phyloP scores from a whole-genome alignment of 2,329 filamentous ascomycete species.

The Xylaria sp. region DNA sequence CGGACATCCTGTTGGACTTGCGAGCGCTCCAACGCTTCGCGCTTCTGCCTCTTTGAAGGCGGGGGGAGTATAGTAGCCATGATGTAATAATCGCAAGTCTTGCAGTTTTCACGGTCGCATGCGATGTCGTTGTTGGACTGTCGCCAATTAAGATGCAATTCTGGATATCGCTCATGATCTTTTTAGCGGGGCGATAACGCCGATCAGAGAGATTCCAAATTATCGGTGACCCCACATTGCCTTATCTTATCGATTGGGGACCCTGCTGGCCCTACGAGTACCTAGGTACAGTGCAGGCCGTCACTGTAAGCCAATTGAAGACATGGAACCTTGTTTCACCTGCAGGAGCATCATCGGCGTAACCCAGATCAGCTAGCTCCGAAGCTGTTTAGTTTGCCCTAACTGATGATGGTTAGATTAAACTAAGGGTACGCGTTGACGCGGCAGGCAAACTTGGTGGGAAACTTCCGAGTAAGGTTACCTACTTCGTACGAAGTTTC shows the following conservation, averaged over 20 bases:
- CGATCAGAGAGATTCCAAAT: conserved; percentile 7
- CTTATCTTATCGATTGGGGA: conserved; percentile 26
- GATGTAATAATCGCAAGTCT: conserved; percentile 1
- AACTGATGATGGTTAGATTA: too few species aligned
- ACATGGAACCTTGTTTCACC: not conserved
- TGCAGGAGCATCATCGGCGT: too few species aligned
- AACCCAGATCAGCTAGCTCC: too few species aligned
- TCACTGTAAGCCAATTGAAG: not conserved
- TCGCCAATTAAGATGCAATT: not conserved
- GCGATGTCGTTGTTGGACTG: not conserved
- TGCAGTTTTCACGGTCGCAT: not conserved
- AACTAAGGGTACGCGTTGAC: too few species aligned
- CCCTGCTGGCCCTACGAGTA: conserved; percentile 7
- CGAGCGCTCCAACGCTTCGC: conserved; percentile 65
- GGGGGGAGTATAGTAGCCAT: conserved; percentile 84
- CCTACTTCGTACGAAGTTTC: too few species aligned
- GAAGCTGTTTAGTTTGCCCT: too few species aligned
- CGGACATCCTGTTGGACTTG: conserved; percentile 70
- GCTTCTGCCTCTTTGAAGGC: conserved; percentile 80
- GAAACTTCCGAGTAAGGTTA: too few species aligned
- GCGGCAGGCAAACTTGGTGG: too few species aligned
- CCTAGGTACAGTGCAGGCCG: not conserved
- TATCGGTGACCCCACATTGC: conserved; percentile 16
- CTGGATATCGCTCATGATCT: not conserved
- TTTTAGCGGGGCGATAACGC: conserved; percentile 20